A percentile compares a stretch with the other conserved stretches of the same genome.
These are phyloP conservation scores for Pelargonium fulgidum DNA, from an alignment of 441 rosid genomes.

Conservation along the genomic window DNA sequence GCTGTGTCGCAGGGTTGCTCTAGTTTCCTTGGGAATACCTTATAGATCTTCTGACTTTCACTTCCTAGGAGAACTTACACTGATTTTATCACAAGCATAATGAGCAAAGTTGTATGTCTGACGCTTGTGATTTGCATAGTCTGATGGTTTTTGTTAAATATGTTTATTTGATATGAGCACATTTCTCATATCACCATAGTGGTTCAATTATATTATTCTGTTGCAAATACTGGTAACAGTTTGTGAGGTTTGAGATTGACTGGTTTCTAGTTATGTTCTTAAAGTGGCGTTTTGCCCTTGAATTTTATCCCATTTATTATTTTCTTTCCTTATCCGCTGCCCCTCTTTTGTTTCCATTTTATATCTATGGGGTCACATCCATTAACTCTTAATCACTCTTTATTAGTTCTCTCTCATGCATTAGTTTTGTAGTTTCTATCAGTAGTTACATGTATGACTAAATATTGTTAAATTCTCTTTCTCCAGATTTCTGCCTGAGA, in stretches of 20 bases:
- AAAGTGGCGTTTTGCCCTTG: neutral
- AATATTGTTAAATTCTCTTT: constrained; percentile 7
- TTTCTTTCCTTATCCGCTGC: neutral
- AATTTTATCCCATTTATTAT: neutral
- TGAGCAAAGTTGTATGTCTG: too few relatives aligned
- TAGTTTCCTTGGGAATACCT: too few relatives aligned
- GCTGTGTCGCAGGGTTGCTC: too few relatives aligned
- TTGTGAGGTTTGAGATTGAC: neutral
- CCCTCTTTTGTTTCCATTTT: too few relatives aligned
- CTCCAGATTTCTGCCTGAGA: constrained; percentile 76
- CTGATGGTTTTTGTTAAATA: neutral
- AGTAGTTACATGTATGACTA: neutral
- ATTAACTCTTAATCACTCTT: too few relatives aligned
- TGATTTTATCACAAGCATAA: too few relatives aligned
- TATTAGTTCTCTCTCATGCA: neutral
- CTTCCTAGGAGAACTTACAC: too few relatives aligned
- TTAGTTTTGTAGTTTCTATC: neutral
- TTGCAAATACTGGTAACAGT: neutral
- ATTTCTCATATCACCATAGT: neutral
- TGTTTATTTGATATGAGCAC: neutral
- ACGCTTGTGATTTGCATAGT: too few relatives aligned
- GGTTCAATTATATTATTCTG: neutral
- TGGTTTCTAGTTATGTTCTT: neutral
- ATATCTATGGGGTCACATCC: too few relatives aligned
- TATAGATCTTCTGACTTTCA: too few relatives aligned